These are phyloP conservation scores for Antitrichia curtipendula DNA, from an alignment of 225 moss, liverwort and hornwort species.

Conservation along the genomic window DNA sequence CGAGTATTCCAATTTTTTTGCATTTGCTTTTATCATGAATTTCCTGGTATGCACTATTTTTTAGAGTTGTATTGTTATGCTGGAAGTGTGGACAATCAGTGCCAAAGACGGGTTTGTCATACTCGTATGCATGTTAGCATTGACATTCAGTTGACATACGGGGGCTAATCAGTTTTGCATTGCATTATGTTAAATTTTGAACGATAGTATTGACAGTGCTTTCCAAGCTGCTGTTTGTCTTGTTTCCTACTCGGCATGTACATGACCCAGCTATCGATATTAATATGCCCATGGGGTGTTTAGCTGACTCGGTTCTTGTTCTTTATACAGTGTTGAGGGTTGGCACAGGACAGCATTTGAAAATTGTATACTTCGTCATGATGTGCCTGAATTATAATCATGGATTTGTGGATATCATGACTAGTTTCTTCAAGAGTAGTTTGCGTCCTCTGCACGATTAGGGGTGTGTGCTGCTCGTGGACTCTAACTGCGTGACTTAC, in stretches of 20 bases:
- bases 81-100: background rate
- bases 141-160: background rate
- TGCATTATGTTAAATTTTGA: background rate
- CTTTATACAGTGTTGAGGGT: background rate
- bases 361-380: background rate
- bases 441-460: background rate
- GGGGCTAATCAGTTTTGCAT: background rate
- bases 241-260: background rate
- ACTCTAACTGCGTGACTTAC: slow-evolving; percentile 8
- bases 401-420: background rate
- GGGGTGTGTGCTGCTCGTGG: background rate
- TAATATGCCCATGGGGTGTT: background rate
- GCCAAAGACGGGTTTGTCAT: background rate
- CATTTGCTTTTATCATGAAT: background rate
- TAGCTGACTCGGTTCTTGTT: background rate
- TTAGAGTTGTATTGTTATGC: background rate
- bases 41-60: background rate
- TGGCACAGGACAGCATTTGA: background rate
- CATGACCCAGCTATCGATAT: background rate
- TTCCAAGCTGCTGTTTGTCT: background rate
- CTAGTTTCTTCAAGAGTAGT: background rate
- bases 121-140: background rate
- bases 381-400: background rate
- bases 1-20: background rate
- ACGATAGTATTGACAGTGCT: background rate